A percentile compares a stretch with the other conserved stretches of the same genome.
Evolutionary conservation across 306 rosid genomes (phyloP).

Genomic region (Quercus berberidifolia): DNA sequence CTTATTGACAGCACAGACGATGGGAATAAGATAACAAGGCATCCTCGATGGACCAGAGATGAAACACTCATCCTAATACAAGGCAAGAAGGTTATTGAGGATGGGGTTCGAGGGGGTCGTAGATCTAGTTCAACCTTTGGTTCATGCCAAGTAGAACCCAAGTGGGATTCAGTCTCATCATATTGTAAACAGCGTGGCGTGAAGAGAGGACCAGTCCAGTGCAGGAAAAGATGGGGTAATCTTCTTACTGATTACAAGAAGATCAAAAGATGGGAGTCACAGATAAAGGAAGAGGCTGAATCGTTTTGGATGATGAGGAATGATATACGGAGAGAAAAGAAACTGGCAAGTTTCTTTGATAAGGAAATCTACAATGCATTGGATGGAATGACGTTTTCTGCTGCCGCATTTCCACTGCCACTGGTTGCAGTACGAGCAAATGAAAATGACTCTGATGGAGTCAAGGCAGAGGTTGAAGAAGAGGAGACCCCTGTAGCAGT

Average conservation of each 20-base stretch:
- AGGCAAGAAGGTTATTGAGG: constrained; percentile 43
- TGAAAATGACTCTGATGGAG: constrained; percentile 14
- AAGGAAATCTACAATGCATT: constrained; percentile 32
- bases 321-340: constrained; percentile 35
- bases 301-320: constrained; percentile 52
- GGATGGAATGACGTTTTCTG: constrained; percentile 35
- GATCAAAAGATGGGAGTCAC: constrained; percentile 46
- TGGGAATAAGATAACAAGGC: constrained; percentile 38
- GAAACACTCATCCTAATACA: constrained; percentile 46
- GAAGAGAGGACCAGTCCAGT: constrained; percentile 45
- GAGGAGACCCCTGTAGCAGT: constrained; percentile 26
- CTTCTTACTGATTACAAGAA: constrained; percentile 48
- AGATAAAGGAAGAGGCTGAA: constrained; percentile 19
- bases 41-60: constrained; percentile 47
- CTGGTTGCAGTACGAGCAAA: constrained; percentile 19
- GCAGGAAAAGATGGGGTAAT: constrained; percentile 50
- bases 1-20: constrained; percentile 15
- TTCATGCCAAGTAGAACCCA: constrained; percentile 23
- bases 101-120: constrained; percentile 23
- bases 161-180: constrained; percentile 47
- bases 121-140: constrained; percentile 18
- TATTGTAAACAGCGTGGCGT: constrained; percentile 40
- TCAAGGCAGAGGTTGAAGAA: not conserved
- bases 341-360: constrained; percentile 46
- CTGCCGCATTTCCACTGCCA: constrained; percentile 34